phyloP scores from a whole-genome alignment of 2,329 filamentous ascomycete genomes.

The Chrysoporthe cubensis region DNA sequence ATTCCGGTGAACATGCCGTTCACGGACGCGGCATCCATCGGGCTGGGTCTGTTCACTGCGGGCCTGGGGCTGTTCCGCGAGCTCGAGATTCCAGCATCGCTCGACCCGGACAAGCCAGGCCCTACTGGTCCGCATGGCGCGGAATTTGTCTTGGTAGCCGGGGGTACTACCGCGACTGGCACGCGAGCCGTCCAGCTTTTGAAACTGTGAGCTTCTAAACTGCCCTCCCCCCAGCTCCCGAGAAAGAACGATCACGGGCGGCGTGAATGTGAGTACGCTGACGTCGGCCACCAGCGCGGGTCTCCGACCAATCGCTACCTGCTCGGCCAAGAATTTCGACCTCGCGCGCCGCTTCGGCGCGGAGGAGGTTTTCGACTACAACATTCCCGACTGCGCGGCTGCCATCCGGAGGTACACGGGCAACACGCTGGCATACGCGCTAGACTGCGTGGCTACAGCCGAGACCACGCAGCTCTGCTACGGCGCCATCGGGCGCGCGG shows the following conservation, averaged over 20 bases:
- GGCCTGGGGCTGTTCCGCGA: constrained; percentile 32
- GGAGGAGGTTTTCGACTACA: constrained; percentile 45
- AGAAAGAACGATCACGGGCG: too few relatives aligned
- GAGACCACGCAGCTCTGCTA: constrained; percentile 42
- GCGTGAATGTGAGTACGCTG: background rate
- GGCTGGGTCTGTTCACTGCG: constrained; percentile 16
- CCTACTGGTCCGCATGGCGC: background rate
- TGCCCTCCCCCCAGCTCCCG: too few relatives aligned
- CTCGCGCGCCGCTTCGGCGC: constrained; percentile 44
- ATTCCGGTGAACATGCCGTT: background rate
- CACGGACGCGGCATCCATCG: background rate
- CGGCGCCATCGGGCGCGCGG: constrained; percentile 38
- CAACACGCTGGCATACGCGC: constrained; percentile 39
- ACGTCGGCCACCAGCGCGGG: background rate
- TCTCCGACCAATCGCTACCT: constrained; percentile 31
- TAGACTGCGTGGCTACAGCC: constrained; percentile 43
- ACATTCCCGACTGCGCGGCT: constrained; percentile 21
- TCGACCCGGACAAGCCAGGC: constrained; percentile 13
- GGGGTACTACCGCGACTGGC: background rate
- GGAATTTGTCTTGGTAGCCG: constrained; percentile 9
- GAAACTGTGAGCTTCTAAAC: constrained; percentile 29
- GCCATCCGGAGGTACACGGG: constrained; percentile 42
- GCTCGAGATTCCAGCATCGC: constrained; percentile 30
- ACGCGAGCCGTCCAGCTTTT: constrained; percentile 13
- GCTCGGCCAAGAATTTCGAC: constrained; percentile 36